Conservation (phyloP, 2,329 filamentous ascomycete species). For the Periconia digitata region DNA sequence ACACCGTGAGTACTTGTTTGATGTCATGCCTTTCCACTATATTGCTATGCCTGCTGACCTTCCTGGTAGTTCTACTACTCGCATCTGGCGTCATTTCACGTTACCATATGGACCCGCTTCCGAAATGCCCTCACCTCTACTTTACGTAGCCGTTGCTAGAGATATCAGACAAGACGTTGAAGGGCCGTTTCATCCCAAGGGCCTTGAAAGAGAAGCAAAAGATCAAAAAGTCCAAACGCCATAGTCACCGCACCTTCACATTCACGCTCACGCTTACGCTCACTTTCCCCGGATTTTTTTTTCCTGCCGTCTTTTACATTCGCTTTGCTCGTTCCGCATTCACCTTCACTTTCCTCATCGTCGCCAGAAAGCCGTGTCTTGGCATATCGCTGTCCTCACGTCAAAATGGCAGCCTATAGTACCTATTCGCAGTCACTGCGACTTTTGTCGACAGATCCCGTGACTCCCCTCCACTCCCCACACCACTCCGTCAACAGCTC, state of each 20-base stretch:
- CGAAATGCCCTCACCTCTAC: conserved; percentile 11
- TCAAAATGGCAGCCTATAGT: conserved; percentile 24
- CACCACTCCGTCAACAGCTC: conserved; percentile 40
- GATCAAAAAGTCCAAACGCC: neutral
- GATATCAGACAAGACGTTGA: conserved; percentile 4
- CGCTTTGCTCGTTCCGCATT: neutral
- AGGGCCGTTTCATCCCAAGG: neutral
- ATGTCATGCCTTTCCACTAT: neutral
- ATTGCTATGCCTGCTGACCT: neutral
- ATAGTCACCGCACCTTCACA: neutral
- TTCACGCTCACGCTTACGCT: neutral
- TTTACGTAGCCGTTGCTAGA: conserved; percentile 8
- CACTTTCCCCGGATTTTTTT: no score
- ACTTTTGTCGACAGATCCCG: conserved; percentile 18
- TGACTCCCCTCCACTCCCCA: conserved; percentile 41
- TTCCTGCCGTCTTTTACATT: no score
- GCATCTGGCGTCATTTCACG: neutral
- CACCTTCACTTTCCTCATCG: neutral
- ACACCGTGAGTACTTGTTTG: neutral
- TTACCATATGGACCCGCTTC: conserved; percentile 8
- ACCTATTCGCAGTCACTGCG: conserved; percentile 28
- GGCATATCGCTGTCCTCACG: neutral
- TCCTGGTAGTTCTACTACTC: neutral
- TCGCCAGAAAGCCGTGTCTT: neutral
- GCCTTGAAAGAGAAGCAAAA: conserved; percentile 2